Conservation (phyloP, 2,329 filamentous ascomycete species). For the Trichophyton rubrum region DNA sequence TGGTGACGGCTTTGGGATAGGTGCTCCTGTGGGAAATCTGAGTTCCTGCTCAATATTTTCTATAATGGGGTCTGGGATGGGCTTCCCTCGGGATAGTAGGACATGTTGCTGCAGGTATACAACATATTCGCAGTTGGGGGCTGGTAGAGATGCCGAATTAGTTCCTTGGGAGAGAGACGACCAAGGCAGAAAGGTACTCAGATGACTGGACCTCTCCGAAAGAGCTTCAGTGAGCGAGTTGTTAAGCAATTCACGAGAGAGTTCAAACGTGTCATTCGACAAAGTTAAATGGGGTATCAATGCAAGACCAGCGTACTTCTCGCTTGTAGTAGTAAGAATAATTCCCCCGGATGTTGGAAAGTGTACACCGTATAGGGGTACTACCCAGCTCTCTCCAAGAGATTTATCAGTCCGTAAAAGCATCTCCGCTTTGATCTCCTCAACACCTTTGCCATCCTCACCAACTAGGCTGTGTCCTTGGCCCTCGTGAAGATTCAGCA, state of each 20-base stretch:
- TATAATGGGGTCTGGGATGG: slow-evolving; percentile 28
- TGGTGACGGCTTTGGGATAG: slow-evolving; percentile 38
- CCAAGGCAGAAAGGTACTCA: slow-evolving; percentile 56
- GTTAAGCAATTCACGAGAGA: slow-evolving; percentile 55
- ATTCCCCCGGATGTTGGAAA: slow-evolving; percentile 69
- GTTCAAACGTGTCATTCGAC: slow-evolving; percentile 42
- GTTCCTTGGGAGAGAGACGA: slow-evolving; percentile 53
- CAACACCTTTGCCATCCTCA: slow-evolving; percentile 42
- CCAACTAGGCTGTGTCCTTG: slow-evolving; percentile 30
- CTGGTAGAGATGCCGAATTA: slow-evolving; percentile 35
- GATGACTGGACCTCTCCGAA: slow-evolving; percentile 44
- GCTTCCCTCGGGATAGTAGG: slow-evolving; percentile 20
- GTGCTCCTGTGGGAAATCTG: slow-evolving; percentile 46
- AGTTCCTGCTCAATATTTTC: slow-evolving; percentile 47
- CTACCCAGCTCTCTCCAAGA: slow-evolving; percentile 63
- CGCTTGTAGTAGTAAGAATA: slow-evolving; percentile 76
- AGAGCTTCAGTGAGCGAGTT: slow-evolving; percentile 57
- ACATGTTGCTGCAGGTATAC: slow-evolving; percentile 61
- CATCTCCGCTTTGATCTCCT: slow-evolving; percentile 57
- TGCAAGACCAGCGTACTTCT: slow-evolving; percentile 89
- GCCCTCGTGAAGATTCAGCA: slow-evolving; percentile 53
- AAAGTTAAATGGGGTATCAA: slow-evolving; percentile 72
- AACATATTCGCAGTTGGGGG: slow-evolving; percentile 78
- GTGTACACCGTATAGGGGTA: slow-evolving; percentile 72
- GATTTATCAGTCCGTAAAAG: slow-evolving; percentile 59